Base-by-base conservation (phyloP, 108 stramenopile genomes). In the Cyclostephanos invisitatus region DNA sequence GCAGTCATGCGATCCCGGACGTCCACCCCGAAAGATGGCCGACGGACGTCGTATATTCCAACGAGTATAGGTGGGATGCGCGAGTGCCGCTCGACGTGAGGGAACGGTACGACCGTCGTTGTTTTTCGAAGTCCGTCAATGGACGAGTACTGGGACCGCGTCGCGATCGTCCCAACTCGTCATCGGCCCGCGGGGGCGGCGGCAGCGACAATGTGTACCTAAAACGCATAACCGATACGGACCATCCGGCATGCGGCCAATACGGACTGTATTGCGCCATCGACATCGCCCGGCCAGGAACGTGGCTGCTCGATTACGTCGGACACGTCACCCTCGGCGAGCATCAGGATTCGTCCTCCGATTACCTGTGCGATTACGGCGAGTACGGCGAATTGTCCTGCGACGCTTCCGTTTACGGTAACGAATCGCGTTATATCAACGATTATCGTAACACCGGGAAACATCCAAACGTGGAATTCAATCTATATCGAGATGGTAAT, bases 341-440 rank as follows among this genome's bases (percentile, higher is more conserved):
- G 63, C 28, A 78, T 66, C 77, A 78, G 32, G 66, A 78, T 18
- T 66, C 66, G 46, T 3, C 42, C 24, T 70, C 69, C 18, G 77
- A 78, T 54, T 78, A 78, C 62, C 42, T 78, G 1, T 50, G 56
- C 47, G 77, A 78, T 25, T 78, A 72, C 62, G 77, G 77, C 32
- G 70, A 67, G 38, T 27, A 62, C 24, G 40, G 60, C 32, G 77
- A 78, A 15, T 48, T 78, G 14, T 48, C 77, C 0, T 71, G 70
- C 49, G 77, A 78, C 67, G 77, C 77, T 7, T 56, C 64, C 51
- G 51, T 24, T 0, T 72, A 67, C 36, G 77, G 77, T n/a, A 78
- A 78, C 44, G 77, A 78, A 44, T 68, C 77, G 40, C 69, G 77
- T n/a, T 78, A 72, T 49, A 28, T 78, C n/a, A 78, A 78, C 54